Base-by-base conservation (phyloP, 1,139 yeast species). In the Williopsis jadinii region DNA sequence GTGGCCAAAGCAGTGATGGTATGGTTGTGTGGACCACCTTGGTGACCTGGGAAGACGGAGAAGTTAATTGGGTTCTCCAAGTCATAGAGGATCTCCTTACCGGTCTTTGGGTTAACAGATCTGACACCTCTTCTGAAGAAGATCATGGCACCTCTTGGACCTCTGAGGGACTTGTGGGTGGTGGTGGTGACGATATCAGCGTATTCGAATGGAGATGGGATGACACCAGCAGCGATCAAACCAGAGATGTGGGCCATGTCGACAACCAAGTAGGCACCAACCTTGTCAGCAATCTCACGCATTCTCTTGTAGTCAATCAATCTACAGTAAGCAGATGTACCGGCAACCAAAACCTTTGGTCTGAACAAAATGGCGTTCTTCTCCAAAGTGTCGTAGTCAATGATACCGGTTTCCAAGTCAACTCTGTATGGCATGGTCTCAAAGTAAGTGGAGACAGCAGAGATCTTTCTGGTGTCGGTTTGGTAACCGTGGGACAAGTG, bases 211-310 rank as follows among this genome's bases (percentile, higher is more conserved):
- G 98, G 98, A 45, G 95, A 84, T 61, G 95, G 95, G 48, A 87
- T 86, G 45, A 90, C 97, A 54, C 95, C 95, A 47, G 97, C 95
- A 46, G 97, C 95, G 49, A 92, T 77, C 55, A 92, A 75, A 61
- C 98, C 97, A 29, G 97, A 86, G 55, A 92, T 92, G 67, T 92
- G 98, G 36, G 98, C 97, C 97, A 92, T 92, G 67, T 92, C 98
- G 48, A 87, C 94, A 67, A 92, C 80, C 56, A 92, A 75, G 69
- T 90, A 92, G 42, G 97, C 97, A 60, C 96, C 97, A 55, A 88
- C 95, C 59, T 80, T 81, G 70, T 92, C 97, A 47, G 98, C 96
- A 56, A 92, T 90, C 68, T 84, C 87, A 63, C 95, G 80, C 95
- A 92, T 87, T 71, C 88, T 83, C 69, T 82, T 80, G 77, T 90